A percentile compares a stretch with the other conserved stretches of the same genome.
These are phyloP conservation scores for Diaporthe humulicola DNA, from an alignment of 2,329 filamentous ascomycete species.

Conservation along the genomic window DNA sequence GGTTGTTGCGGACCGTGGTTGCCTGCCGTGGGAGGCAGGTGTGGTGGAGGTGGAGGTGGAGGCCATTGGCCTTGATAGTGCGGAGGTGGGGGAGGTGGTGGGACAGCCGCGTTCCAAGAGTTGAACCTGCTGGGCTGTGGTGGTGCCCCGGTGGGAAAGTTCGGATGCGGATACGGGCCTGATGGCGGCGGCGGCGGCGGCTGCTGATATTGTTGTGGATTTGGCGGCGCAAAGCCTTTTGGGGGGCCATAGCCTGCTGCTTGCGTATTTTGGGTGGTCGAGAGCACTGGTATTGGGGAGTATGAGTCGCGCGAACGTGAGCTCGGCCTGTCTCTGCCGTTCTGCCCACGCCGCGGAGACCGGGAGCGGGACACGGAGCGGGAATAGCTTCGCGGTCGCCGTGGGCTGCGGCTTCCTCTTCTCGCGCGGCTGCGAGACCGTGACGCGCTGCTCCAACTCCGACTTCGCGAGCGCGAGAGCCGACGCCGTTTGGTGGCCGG, in stretches of 20 bases:
- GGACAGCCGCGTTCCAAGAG: slow-evolving; percentile 38
- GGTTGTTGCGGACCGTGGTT: slow-evolving; percentile 35
- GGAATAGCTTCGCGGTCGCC: slow-evolving; percentile 43
- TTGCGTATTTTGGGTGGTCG: slow-evolving; percentile 12
- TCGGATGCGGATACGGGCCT: slow-evolving; percentile 44
- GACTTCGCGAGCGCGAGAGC: slow-evolving; percentile 51
- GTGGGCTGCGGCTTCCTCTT: slow-evolving; percentile 48
- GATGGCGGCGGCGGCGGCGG: slow-evolving; percentile 42
- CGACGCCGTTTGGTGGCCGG: slow-evolving; percentile 57
- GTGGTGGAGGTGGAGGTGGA: slow-evolving; percentile 50
- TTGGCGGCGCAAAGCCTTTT: slow-evolving; percentile 37
- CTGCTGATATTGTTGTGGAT: slow-evolving; percentile 40
- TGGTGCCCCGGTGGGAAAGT: slow-evolving; percentile 39
- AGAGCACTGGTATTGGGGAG: slow-evolving; percentile 25
- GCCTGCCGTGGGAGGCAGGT: slow-evolving; percentile 8
- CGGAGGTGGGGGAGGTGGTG: slow-evolving; percentile 50
- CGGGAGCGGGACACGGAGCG: slow-evolving; percentile 40
- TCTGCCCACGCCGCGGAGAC: slow-evolving; percentile 43
- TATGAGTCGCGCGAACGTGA: slow-evolving; percentile 46
- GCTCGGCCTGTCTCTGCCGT: slow-evolving; percentile 47
- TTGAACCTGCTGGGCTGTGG: slow-evolving; percentile 43
- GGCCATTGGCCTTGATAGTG: slow-evolving; percentile 59
- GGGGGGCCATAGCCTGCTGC: slow-evolving; percentile 33
- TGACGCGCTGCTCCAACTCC: slow-evolving; percentile 42
- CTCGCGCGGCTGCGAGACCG: slow-evolving; percentile 40